These are phyloP conservation scores for Annulohypoxylon bovei DNA, from an alignment of 495 filamentous ascomycete species.

Conservation along the genomic window DNA sequence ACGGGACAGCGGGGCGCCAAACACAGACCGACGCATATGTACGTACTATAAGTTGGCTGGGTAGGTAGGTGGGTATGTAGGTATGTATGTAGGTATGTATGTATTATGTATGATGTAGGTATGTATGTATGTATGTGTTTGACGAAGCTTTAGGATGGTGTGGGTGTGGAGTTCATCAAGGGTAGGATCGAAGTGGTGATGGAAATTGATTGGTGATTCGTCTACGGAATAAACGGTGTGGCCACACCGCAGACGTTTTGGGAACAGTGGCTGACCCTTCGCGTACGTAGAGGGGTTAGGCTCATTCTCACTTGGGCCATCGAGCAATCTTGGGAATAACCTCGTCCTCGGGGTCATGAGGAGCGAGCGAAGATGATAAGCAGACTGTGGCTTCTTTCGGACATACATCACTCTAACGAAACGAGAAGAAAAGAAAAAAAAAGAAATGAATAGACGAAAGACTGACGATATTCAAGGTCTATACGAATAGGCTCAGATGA, in stretches of 20 bases:
- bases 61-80: not conserved
- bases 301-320: slow-evolving; percentile 25
- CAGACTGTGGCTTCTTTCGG: not conserved
- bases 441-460: not conserved
- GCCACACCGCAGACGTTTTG: slow-evolving; percentile 35
- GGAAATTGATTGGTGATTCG: slow-evolving; percentile 26
- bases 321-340: slow-evolving; percentile 39
- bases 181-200: slow-evolving; percentile 26
- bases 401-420: not conserved
- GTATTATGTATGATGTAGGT: not conserved
- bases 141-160: slow-evolving; percentile 27
- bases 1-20: slow-evolving; percentile 16
- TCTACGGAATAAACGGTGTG: slow-evolving; percentile 26
- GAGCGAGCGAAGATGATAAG: slow-evolving; percentile 7
- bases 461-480: not conserved
- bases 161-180: slow-evolving; percentile 18
- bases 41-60: not conserved
- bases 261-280: slow-evolving; percentile 25
- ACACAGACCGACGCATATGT: slow-evolving; percentile 5
- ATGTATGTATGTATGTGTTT: not conserved
- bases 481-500: slow-evolving; percentile 27
- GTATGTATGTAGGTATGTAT: not conserved
- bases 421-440: slow-evolving; percentile 1
- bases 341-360: slow-evolving; percentile 22
- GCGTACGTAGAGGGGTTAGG: slow-evolving; percentile 17